Conservation (phyloP, 805 yeast species). For the Pichia scutulata region DNA sequence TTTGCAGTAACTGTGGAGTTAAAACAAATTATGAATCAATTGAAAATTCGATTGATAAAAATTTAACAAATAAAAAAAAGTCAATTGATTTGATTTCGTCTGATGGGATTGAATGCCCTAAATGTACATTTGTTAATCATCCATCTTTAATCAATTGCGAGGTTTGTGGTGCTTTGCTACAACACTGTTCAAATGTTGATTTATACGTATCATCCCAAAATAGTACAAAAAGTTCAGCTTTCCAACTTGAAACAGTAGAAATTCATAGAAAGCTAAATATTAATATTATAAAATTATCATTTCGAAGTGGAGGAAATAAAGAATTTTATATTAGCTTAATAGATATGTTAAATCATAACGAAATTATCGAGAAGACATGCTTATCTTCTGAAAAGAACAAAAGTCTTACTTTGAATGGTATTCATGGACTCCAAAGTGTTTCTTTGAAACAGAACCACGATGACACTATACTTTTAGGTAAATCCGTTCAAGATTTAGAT, state of each 20-base stretch:
- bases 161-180: constrained; percentile 60
- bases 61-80: too few relatives aligned
- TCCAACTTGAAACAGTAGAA: constrained; percentile 3
- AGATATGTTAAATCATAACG: background rate
- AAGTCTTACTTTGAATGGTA: constrained; percentile 35
- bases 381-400: background rate
- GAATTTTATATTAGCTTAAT: constrained; percentile 30
- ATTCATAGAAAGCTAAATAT: constrained; percentile 18
- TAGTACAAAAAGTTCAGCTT: background rate
- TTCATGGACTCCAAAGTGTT: constrained; percentile 57
- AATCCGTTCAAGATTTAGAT: constrained; percentile 70
- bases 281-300: constrained; percentile 54
- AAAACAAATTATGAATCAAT: constrained; percentile 32
- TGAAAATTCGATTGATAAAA: constrained; percentile 9
- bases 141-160: constrained; percentile 74
- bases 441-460: constrained; percentile 48
- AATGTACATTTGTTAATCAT: constrained; percentile 68
- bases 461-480: constrained; percentile 53
- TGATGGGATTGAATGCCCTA: constrained; percentile 38
- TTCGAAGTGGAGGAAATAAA: constrained; percentile 62
- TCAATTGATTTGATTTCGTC: constrained; percentile 16
- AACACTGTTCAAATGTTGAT: background rate
- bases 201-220: background rate
- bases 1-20: constrained; percentile 60
- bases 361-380: too few relatives aligned